Evolutionary conservation across 2,329 filamentous ascomycete genomes (phyloP), one percentile per base, ranked within the genome.

Genomic region (Trichoderma koningiopsis): DNA sequence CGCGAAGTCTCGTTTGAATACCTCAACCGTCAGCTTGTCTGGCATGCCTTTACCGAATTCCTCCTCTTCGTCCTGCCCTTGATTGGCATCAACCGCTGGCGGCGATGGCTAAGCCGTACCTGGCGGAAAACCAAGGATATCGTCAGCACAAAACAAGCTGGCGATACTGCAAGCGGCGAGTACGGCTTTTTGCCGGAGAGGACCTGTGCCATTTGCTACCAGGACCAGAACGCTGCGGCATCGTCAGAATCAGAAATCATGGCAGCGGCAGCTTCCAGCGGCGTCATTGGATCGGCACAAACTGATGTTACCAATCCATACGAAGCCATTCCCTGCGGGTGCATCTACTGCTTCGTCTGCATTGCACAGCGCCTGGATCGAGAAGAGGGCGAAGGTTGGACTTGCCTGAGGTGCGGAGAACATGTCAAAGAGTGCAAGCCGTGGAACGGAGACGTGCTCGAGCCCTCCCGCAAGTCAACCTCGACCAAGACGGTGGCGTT

Each of bases 41-140:
- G 96, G 96, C 96, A 99, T 81, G 96, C 96, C n/a, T 97, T 99
- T 76, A 99, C 96, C 31, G 96, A 99, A 79, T 99, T 99, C 75
- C 84, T 99, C n/a, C 87, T 99, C 37, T 99, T 98, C 79, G 87
- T 98, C 22, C 85, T 99, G n/a, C 96, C 96, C 0, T 86, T 99
- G n/a, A 92, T 99, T 53, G 96, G 96, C 63, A 95, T 99, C 74
- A 91, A 92, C 76, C 88, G 94, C 73, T 99, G 96, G 96, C 88
- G 93, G 69, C 87, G 94, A 73, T 97, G 95, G 91, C 83, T 97
- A n/a, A 86, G 88, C 24, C 88, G 94, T 71, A 89, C 90, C n/a
- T 97, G 94, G 93, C 89, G 92, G 74, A 94, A 91, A 79, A 90
- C 92, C 1, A 91, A 91, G 74, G 85, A 88, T 37, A 85, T 92